Conservation (phyloP, 1,284 basidiomycete species). For the Austroboletus niveus region DNA sequence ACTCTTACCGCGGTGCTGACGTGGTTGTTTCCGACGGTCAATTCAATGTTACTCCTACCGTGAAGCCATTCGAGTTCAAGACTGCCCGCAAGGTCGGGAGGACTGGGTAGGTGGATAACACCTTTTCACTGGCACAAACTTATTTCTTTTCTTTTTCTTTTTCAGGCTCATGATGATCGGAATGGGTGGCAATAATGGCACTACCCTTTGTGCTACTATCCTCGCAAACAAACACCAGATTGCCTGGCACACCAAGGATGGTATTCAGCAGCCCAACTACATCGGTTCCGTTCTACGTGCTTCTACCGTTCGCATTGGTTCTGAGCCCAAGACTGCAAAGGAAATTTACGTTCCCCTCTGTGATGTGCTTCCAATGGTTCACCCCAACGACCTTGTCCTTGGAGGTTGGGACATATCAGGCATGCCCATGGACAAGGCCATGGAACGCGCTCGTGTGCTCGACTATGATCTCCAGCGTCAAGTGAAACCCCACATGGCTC, state of each 20-base stretch:
- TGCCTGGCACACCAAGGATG: constrained; percentile 92
- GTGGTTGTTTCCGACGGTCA: constrained; percentile 71
- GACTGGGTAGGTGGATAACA: constrained; percentile 73
- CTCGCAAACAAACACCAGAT: constrained; percentile 97
- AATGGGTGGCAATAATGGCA: constrained; percentile 96
- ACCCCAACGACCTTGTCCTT: constrained; percentile 97
- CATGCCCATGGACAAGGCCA: constrained; percentile 84
- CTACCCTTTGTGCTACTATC: constrained; percentile 92
- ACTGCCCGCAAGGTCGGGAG: constrained; percentile 86
- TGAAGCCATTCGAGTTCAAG: constrained; percentile 86
- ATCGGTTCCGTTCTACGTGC: constrained; percentile 92
- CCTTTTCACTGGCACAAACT: constrained; percentile 8
- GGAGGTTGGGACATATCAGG: constrained; percentile 98
- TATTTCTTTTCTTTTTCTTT: constrained; percentile 2
- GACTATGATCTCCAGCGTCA: constrained; percentile 98
- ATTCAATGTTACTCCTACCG: constrained; percentile 76
- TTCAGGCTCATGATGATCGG: constrained; percentile 94
- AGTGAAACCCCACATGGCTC: constrained; percentile 83
- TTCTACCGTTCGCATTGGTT: constrained; percentile 91
- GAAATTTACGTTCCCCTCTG: constrained; percentile 93
- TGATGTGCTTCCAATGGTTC: constrained; percentile 96
- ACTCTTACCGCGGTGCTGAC: constrained; percentile 78
- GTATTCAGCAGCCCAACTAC: constrained; percentile 95
- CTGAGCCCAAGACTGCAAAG: constrained; percentile 80
- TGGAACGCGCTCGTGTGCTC: constrained; percentile 91